Conservation (phyloP, 345 rosid genomes). For the Linum trigynum region DNA sequence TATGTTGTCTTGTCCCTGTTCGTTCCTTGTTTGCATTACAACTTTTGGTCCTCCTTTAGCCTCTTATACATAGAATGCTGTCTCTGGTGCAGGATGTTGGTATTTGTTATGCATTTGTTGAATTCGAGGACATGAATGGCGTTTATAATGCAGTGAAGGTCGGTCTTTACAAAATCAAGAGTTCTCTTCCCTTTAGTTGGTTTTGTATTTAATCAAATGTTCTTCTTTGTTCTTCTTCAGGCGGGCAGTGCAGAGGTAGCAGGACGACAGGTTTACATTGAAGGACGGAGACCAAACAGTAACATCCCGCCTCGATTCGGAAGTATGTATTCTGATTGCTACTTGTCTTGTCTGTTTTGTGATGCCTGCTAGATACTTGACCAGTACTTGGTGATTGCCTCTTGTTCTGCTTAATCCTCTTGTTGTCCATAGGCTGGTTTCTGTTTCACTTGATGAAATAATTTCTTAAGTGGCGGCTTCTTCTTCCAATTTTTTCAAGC, state of each 20-base stretch:
- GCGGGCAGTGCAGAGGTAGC: slow-evolving; percentile 43
- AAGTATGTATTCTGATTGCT: slow-evolving; percentile 30
- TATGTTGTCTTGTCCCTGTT: background rate
- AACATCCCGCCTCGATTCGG: slow-evolving; percentile 49
- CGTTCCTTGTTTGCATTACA: background rate
- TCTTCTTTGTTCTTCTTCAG: slow-evolving; percentile 21
- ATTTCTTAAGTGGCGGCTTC: background rate
- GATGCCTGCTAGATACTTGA: background rate
- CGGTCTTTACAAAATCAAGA: slow-evolving; percentile 3
- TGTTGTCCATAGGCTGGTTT: background rate
- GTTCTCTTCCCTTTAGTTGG: background rate
- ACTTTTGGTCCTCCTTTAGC: background rate
- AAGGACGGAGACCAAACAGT: slow-evolving; percentile 60
- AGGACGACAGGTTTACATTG: slow-evolving; percentile 55
- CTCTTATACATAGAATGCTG: slow-evolving; percentile 9
- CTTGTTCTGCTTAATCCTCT: background rate
- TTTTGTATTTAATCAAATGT: background rate
- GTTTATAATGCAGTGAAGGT: slow-evolving; percentile 55
- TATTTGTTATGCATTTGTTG: slow-evolving; percentile 68
- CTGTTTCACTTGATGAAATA: background rate
- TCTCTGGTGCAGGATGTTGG: slow-evolving; percentile 47
- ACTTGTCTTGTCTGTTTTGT: background rate
- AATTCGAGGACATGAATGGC: slow-evolving; percentile 54
- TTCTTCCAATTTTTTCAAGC: background rate
- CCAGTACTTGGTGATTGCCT: no score